Conservation (phyloP, 805 yeast species). For the Saturnispora quitensis region DNA sequence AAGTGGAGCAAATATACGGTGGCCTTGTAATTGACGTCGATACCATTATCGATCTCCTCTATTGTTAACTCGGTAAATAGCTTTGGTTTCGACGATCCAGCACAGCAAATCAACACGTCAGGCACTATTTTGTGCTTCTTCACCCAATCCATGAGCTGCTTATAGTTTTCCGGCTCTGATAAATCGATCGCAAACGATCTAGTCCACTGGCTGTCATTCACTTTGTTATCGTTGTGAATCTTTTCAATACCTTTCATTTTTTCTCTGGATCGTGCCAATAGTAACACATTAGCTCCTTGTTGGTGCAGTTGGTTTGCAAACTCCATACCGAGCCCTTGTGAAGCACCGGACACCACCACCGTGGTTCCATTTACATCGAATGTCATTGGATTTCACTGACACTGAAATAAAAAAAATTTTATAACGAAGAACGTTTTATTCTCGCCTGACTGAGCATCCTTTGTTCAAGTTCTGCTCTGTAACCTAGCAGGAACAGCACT, state of each 20-base stretch:
- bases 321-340: constrained; percentile 87
- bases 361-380: constrained; percentile 36
- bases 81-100: constrained; percentile 78
- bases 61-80: constrained; percentile 60
- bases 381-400: constrained; percentile 1
- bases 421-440: constrained; percentile 12
- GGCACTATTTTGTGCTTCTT: constrained; percentile 32
- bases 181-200: constrained; percentile 55
- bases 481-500: constrained; percentile 59
- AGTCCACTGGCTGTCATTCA: constrained; percentile 22
- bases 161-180: constrained; percentile 38
- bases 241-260: constrained; percentile 42
- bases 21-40: constrained; percentile 62
- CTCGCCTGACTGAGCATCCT: constrained; percentile 42
- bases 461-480: constrained; percentile 40
- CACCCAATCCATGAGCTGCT: constrained; percentile 31
- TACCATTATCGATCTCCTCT: constrained; percentile 50
- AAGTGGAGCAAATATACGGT: constrained; percentile 65
- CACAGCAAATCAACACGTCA: constrained; percentile 75
- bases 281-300: constrained; percentile 52
- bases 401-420: not conserved
- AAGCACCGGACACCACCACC: constrained; percentile 83
- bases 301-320: constrained; percentile 45
- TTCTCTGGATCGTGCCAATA: constrained; percentile 68
- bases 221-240: constrained; percentile 11